Base-by-base conservation (phyloP, 106 monocot genomes). In the Platanthera guangdongensis region DNA sequence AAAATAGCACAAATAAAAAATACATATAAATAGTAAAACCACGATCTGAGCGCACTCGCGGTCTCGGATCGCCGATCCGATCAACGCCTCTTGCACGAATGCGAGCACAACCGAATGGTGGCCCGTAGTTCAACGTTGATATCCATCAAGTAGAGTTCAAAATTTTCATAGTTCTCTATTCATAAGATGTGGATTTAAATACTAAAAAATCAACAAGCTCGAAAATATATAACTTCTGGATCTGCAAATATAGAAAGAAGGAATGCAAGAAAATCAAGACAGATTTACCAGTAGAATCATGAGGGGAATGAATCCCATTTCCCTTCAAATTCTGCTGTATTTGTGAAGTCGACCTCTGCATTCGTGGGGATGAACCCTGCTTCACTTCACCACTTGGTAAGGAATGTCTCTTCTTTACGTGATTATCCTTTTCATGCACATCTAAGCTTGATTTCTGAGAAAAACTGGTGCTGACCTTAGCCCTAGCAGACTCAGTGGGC, bases 361-460 rank as follows among this genome's bases (percentile, higher is more conserved):
- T 88, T 48, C 92, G 86, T 9, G 95, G 95, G 9, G 95, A 95
- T 0, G 91, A 91, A 62, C 71, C 82, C 47, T 91, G 81, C 68
- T 86, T 89, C 39, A 73, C 90, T 77, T 88, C 83, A 9, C 22
- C 83, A 8, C 86, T 80, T 5, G 96, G 96, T 39, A 96, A 82
- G 9, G 96, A 96, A 75, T 91, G 93, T 51, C 93, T 86, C 76
- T 99, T 99, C 85, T 81, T 94, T 4, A 60, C 39, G 48, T 86
- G 50, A 74, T 53, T 81, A 10, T 94, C 92, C 71, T 83, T 87
- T 63, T 90, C 88, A 72, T 84, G 82, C 30, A 87, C 75, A 80
- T 94, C 94, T 8, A 90, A 88, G 76, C 99, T 94, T 75, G 82
- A 64, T 73, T 94, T 94, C 30, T 86, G 92, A 80, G 99, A 94